Base-by-base conservation (phyloP, 805 yeast genomes). In the Kregervanrija delftensis region DNA sequence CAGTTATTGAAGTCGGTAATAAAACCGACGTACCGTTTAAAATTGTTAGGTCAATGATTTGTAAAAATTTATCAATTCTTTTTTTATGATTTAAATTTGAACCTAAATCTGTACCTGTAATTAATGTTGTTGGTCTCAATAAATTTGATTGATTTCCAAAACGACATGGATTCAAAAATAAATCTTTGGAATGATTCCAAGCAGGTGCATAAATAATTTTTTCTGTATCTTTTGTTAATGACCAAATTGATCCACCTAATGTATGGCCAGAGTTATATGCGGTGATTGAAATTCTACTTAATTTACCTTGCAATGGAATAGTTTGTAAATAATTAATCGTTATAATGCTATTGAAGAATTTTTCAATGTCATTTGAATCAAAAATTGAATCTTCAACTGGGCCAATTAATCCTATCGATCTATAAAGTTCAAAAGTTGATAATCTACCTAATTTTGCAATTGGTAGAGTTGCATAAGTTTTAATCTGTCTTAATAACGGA, bases 121-220 rank as follows among this genome's bases (percentile, higher is more conserved):
- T 79, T 43, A 93, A 67, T 1, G 93, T 86, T 1, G 95, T 82
- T 2, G 98, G 96, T 58, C 95, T 72, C 49, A 76, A 56, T 30
- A 90, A 67, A 35, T 76, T 74, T 1, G 86, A 72, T n/a, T 79
- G 65, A 40, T 46, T 49, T 30, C 86, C 62, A 5, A 52, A 32
- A 16, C 73, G 72, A 4, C 93, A 85, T 30, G 89, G 81, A 49
- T 83, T 84, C 42, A 93, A 65, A 53, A 89, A 89, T 0, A 86
- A 75, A 58, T 91, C 98, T 51, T 80, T 81, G 1, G 97, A 82
- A 59, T 93, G 98, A 61, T 90, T 91, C 98, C 98, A 93, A 38
- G 85, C 79, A 2, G 93, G 89, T 0, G 96, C 95, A 61, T 88
- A 87, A 2, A 91, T 69, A n/a, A 90, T 67, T 50, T 83, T 83